Base-by-base conservation (phyloP, 1,284 basidiomycete genomes). In the Exobasidium rhododendri region DNA sequence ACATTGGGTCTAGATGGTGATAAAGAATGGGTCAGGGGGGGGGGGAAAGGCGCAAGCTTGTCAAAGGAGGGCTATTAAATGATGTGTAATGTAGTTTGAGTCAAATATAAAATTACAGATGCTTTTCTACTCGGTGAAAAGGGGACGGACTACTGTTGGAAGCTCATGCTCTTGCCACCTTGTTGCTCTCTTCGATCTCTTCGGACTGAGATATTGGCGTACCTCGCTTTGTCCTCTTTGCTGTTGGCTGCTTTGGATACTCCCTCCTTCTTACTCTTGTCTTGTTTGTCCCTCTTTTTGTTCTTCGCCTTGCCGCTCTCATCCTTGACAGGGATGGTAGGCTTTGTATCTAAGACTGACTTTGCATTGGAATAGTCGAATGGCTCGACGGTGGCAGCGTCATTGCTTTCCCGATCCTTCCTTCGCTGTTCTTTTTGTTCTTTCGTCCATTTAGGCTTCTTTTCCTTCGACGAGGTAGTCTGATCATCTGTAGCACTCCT, bases 371-470 rank as follows among this genome's bases (percentile, higher is more conserved):
- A n/a, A 43, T 60, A 60, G 45, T 60, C 58, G 14, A 52, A 52
- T 29, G 58, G 58, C 45, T 29, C 20, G 1, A 60, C 53, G 24
- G 56, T 44, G 4, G 51, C n/a, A 4, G 31, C 30, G 17, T 57
- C 58, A 40, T 17, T 7, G 17, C 35, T 40, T 60, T 57, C 29
- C 44, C 24, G 28, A 56, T 54, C 14, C 11, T n/a, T 26, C 17
- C 35, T 47, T 5, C 44, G 10, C 29, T 44, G 44, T 28, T 26
- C 32, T 50, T 57, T 47, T 54, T 57, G 24, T 22, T 57, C 58
- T 20, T 52, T 40, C 26, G 50, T 29, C 45, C 50, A 52, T 30
- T 59, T 59, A 20, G 40, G n/a, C 58, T 59, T 59, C 22, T 59
- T 31, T 45, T 55, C 54, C 20, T 54, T 53, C 20, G 56, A 13